Percentiles rank a stretch among this genome's conserved stretches.
These are phyloP conservation scores for Mediolabrus comicus DNA, from an alignment of 108 stramenopile genomes.

Conservation along the genomic window DNA sequence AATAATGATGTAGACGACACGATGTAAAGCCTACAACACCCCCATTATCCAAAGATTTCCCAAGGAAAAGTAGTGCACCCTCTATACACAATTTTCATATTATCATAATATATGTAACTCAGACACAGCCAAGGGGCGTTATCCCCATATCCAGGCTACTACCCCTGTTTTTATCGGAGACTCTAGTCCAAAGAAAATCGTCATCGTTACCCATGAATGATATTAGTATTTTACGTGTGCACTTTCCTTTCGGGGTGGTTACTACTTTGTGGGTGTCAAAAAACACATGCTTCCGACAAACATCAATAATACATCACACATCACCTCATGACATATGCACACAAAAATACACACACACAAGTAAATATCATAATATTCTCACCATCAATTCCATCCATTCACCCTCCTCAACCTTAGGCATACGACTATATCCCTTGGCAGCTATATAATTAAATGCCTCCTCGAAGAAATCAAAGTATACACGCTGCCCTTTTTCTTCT, in stretches of 20 bases:
- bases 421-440: conserved; percentile 87
- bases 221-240: too few relatives aligned
- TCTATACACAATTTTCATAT: neutral
- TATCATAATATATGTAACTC: neutral
- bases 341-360: too few relatives aligned
- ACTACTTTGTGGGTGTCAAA: too few relatives aligned
- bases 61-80: neutral
- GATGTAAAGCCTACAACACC: neutral
- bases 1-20: neutral
- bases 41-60: neutral
- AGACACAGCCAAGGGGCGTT: neutral
- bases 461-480: conserved; percentile 88
- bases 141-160: neutral
- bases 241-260: too few relatives aligned
- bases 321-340: too few relatives aligned
- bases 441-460: conserved; percentile 74
- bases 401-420: conserved; percentile 78
- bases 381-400: conserved; percentile 83
- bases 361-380: neutral
- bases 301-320: neutral
- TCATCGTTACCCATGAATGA: conserved; percentile 16
- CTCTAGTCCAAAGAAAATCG: conserved; percentile 1
- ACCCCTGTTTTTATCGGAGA: conserved; percentile 1
- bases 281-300: neutral
- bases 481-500: conserved; percentile 87